phyloP scores from a whole-genome alignment of 192 early-diverging fungal genomes.

The Thamnidium elegans region DNA sequence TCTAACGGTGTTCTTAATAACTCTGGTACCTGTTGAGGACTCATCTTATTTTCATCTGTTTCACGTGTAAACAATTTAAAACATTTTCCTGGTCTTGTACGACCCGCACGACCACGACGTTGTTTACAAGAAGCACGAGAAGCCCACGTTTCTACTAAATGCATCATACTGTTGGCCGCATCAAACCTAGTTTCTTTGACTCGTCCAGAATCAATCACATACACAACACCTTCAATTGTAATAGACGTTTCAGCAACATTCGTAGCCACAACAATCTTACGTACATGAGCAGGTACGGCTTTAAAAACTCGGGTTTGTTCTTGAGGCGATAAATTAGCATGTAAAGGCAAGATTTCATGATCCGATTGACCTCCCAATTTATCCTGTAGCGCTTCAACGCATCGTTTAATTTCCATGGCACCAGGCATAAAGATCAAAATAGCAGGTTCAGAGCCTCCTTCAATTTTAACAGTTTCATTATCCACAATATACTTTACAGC shows the following conservation, averaged over 20 bases:
- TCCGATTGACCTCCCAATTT: constrained; percentile 8
- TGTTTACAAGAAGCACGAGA: constrained; percentile 59
- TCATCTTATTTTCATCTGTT: constrained; percentile 46
- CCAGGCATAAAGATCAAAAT: constrained; percentile 74
- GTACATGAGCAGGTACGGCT: constrained; percentile 37
- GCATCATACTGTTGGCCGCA: constrained; percentile 54
- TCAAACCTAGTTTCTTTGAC: constrained; percentile 63
- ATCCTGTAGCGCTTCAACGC: constrained; percentile 53
- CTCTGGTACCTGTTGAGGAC: constrained; percentile 67
- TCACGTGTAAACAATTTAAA: constrained; percentile 64
- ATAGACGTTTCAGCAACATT: constrained; percentile 85
- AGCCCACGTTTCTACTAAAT: constrained; percentile 46
- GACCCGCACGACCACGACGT: constrained; percentile 77
- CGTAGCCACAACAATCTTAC: constrained; percentile 75
- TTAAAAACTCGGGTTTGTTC: constrained; percentile 72
- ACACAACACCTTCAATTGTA: constrained; percentile 76
- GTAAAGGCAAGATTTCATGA: constrained; percentile 46
- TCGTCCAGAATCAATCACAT: constrained; percentile 68
- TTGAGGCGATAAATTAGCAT: constrained; percentile 63
- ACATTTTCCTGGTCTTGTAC: constrained; percentile 71
- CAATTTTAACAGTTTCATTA: constrained; percentile 42
- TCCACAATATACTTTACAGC: constrained; percentile 60
- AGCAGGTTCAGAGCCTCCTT: constrained; percentile 41
- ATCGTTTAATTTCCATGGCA: constrained; percentile 68
- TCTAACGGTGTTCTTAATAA: constrained; percentile 79